Evolutionary conservation across 371 early-diverging fungal genomes (phyloP).

Genomic region (Nematocida major): DNA sequence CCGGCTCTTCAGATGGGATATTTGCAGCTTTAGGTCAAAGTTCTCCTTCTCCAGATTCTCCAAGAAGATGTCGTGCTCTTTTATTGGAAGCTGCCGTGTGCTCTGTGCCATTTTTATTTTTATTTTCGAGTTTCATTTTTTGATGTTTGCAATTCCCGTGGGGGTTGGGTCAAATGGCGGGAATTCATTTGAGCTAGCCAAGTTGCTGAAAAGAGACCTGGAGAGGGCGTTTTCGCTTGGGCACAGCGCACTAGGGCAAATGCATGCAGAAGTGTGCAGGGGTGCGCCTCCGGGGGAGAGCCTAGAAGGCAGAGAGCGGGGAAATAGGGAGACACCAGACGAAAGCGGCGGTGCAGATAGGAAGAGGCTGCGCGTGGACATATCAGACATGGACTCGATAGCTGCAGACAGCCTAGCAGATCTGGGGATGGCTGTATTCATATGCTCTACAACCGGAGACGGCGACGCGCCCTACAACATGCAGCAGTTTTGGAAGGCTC

Average conservation of each 20-base stretch:
- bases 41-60: conserved; percentile 41
- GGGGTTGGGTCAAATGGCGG: conserved; percentile 61
- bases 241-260: too few relatives aligned
- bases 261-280: too few relatives aligned
- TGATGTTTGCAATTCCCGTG: conserved; percentile 55
- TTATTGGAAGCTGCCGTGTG: neutral
- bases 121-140: neutral
- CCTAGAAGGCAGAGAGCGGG: neutral
- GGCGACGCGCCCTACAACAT: conserved; percentile 61
- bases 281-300: neutral
- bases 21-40: conserved; percentile 48
- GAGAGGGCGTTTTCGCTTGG: neutral
- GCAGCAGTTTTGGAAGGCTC: conserved; percentile 49
- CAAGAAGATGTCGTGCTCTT: conserved; percentile 22
- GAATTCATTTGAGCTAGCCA: conserved; percentile 47
- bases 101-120: conserved; percentile 5
- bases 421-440: conserved; percentile 55
- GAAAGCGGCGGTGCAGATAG: neutral
- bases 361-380: neutral
- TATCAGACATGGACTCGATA: conserved; percentile 19
- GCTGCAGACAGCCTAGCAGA: neutral
- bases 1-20: conserved; percentile 13
- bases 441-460: conserved; percentile 63
- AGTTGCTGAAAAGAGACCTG: conserved; percentile 23
- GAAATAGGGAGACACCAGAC: neutral